phyloP scores from a whole-genome alignment of 768 basidiomycete genomes.

The Termitomyces bulborhizus region DNA sequence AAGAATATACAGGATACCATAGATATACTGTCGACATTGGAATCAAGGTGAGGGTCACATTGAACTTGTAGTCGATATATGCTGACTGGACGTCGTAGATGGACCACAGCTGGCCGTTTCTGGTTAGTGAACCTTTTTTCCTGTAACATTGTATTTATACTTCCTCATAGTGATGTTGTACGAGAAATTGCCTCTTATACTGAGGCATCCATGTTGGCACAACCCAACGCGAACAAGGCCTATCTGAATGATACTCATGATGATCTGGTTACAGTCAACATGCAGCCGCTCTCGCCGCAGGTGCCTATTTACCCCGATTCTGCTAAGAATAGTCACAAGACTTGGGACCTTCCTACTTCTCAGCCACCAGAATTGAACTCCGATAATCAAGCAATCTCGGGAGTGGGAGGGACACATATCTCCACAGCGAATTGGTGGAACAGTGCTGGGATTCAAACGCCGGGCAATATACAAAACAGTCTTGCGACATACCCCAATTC shows the following conservation, averaged over 20 bases:
- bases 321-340: not conserved
- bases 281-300: not conserved
- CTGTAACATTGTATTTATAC: not conserved
- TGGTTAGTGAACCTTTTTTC: slow-evolving; percentile 21
- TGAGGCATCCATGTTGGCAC: slow-evolving; percentile 10
- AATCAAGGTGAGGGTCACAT: slow-evolving; percentile 25
- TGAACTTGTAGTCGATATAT: not conserved
- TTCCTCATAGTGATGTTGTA: slow-evolving; percentile 27
- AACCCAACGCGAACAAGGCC: not conserved
- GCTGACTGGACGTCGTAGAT: slow-evolving; percentile 21
- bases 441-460: not conserved
- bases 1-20: slow-evolving; percentile 55
- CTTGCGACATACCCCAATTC: not conserved
- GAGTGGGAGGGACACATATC: not conserved
- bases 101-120: slow-evolving; percentile 35
- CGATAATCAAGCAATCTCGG: not conserved
- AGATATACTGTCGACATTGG: slow-evolving; percentile 38
- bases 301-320: not conserved
- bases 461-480: not conserved
- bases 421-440: not conserved
- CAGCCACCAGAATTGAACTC: not conserved
- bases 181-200: slow-evolving; percentile 29
- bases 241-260: not conserved
- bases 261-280: not conserved
- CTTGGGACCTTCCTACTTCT: not conserved